Evolutionary conservation across 2,329 filamentous ascomycete genomes (phyloP), one percentile per base, ranked within the genome.

Genomic region (Lecanosticta acicola): DNA sequence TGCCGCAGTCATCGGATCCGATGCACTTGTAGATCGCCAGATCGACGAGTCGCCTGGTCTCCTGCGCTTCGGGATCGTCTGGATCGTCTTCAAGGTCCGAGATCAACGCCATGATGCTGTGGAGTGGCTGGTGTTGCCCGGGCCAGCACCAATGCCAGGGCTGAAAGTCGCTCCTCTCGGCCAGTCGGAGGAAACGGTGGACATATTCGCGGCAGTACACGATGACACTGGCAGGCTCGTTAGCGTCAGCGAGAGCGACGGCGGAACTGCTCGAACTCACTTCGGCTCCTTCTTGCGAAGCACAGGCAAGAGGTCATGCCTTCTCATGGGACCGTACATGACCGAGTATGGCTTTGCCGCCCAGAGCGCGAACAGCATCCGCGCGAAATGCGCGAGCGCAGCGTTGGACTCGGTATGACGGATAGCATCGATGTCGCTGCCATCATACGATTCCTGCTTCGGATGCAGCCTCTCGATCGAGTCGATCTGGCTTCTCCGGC

Each of bases 41-140:
- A 21, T 55, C 54, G 18, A 55, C 54, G 4, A 56, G 43, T 32
- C 48, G 48, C 36, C 54, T 44, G 4, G 51, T 56, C 36, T 54
- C 54, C 3, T 36, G 43, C 7, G 53, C 53, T 39, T 56, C 45
- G 3, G 45, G 40, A 16, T 52, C 51, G 14, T 54, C 37, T 24
- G 56, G 54, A 32, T 48, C 39, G 14, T 57, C 54, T 46, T 56
- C 54, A 4, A 58, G 41, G 38, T 56, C 53, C 16, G 50, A 51
- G 8, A 58, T 56, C n/a, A 58, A 36, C 18, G 54, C 51, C 49
- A 56, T 57, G 26, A 58, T 55, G 41, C 54, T 54, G 42, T 58
- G 56, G 16, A 58, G 20, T 13, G 56, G 56, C 32, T 58, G 56
- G 45, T 58, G 56, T 40, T 55, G 54, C 10, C 55, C 53, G 13